Percentiles rank a stretch among this genome's conserved stretches.
phyloP scores from a whole-genome alignment of 2,329 filamentous ascomycete species.

The Colletotrichum tanaceti region DNA sequence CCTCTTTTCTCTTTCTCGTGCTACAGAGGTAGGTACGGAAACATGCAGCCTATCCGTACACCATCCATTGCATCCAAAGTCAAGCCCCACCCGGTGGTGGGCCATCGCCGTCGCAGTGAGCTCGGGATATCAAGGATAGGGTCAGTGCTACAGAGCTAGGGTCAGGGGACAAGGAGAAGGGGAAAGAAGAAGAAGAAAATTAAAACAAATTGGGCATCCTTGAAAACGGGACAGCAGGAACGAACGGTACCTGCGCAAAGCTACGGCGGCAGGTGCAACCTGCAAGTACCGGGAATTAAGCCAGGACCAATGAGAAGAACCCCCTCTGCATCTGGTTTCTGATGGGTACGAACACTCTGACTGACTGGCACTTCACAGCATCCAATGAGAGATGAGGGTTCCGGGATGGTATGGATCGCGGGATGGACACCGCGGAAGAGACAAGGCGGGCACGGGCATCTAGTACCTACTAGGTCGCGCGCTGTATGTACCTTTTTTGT shows the following conservation, averaged over 20 bases:
- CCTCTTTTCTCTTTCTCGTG: not conserved
- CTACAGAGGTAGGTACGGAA: too few species aligned
- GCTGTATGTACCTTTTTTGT: slow-evolving; percentile 13
- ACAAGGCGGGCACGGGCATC: not conserved
- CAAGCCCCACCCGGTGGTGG: not conserved
- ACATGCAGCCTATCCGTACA: too few species aligned
- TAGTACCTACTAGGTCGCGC: too few species aligned
- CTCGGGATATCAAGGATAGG: slow-evolving; percentile 17
- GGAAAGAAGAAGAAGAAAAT: slow-evolving; percentile 7
- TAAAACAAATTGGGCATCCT: slow-evolving; percentile 2
- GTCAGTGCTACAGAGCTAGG: not conserved
- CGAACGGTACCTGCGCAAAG: slow-evolving; percentile 38
- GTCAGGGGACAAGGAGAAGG: not conserved
- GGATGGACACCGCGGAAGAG: slow-evolving; percentile 23
- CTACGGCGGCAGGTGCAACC: slow-evolving; percentile 22
- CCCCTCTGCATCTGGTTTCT: slow-evolving; percentile 10
- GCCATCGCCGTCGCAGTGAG: not conserved
- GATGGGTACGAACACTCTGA: not conserved
- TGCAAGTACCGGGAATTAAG: slow-evolving; percentile 28
- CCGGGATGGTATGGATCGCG: slow-evolving; percentile 1
- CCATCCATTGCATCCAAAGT: not conserved
- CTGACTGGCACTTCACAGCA: slow-evolving; percentile 14
- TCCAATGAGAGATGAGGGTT: slow-evolving; percentile 20
- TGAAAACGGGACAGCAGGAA: slow-evolving; percentile 16
- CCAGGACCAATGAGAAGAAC: slow-evolving; percentile 4